A percentile compares a stretch with the other conserved stretches of the same genome.
Evolutionary conservation across 2,329 filamentous ascomycete genomes (phyloP).

Genomic region (Fusarium staphyleae): DNA sequence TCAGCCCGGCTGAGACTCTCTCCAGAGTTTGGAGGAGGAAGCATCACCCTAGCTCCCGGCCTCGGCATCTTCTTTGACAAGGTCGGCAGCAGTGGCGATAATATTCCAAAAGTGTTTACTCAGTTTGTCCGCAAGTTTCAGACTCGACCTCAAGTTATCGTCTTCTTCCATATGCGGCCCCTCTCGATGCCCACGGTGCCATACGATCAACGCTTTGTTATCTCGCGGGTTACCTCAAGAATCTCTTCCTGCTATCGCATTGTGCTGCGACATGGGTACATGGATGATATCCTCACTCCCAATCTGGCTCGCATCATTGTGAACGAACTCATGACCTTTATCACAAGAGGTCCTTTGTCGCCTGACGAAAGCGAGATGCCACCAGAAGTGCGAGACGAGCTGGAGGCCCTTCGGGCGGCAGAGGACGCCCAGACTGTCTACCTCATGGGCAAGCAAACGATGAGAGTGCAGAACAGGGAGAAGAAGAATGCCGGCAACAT

Average conservation of each 20-base stretch:
- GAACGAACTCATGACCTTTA: slow-evolving; percentile 63
- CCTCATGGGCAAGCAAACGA: slow-evolving; percentile 68
- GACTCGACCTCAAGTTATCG: slow-evolving; percentile 69
- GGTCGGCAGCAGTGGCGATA: slow-evolving; percentile 67
- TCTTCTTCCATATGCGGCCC: slow-evolving; percentile 77
- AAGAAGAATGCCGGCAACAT: slow-evolving; percentile 47
- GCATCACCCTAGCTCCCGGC: slow-evolving; percentile 58
- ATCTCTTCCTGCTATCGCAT: slow-evolving; percentile 72
- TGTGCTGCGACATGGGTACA: slow-evolving; percentile 75
- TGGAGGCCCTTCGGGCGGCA: slow-evolving; percentile 54
- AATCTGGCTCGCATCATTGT: slow-evolving; percentile 65
- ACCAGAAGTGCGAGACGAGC: slow-evolving; percentile 46
- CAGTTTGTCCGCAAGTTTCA: slow-evolving; percentile 77
- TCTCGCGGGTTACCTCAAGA: slow-evolving; percentile 49
- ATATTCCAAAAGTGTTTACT: slow-evolving; percentile 57
- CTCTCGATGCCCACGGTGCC: slow-evolving; percentile 65
- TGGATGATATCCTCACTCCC: slow-evolving; percentile 72
- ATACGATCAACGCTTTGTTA: slow-evolving; percentile 55
- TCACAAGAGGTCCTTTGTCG: slow-evolving; percentile 48
- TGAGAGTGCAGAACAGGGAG: slow-evolving; percentile 53
- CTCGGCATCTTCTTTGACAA: slow-evolving; percentile 83
- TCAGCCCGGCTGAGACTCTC: slow-evolving; percentile 42
- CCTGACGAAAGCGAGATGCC: slow-evolving; percentile 38
- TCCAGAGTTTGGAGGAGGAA: slow-evolving; percentile 51
- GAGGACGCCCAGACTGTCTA: slow-evolving; percentile 60